A percentile compares a stretch with the other conserved stretches of the same genome.
Conservation (phyloP, 345 rosid species). For the Syzygium oleosum region DNA sequence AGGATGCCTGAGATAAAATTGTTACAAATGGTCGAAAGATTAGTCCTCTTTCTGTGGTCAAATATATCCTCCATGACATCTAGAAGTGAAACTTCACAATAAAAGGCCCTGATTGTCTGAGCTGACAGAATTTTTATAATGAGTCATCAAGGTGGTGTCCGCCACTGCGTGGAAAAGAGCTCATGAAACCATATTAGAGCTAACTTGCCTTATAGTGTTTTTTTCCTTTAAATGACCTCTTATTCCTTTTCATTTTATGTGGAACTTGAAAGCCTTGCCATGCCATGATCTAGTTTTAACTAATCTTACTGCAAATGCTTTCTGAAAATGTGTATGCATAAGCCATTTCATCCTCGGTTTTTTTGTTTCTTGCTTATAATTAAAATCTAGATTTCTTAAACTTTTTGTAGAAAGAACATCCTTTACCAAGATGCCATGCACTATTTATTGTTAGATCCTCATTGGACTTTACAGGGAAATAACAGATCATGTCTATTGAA, state of each 20-base stretch:
- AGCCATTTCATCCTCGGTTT: neutral
- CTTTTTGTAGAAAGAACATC: neutral
- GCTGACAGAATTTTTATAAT: neutral
- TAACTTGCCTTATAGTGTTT: neutral
- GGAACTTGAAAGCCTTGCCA: neutral
- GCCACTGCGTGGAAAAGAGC: neutral
- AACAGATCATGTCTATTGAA: neutral
- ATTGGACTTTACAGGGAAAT: neutral
- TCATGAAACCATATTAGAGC: neutral
- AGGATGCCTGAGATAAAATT: neutral
- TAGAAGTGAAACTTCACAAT: neutral
- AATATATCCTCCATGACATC: neutral
- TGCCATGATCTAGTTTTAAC: neutral
- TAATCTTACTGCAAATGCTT: neutral
- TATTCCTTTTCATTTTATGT: neutral
- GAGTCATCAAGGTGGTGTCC: neutral
- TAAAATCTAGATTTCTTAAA: neutral
- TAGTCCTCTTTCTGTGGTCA: neutral
- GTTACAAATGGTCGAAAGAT: neutral
- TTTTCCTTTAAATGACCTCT: neutral
- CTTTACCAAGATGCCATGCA: neutral
- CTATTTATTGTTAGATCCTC: neutral
- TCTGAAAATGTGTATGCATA: neutral
- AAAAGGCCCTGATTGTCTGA: neutral
- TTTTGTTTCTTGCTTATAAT: neutral